Base-by-base conservation (phyloP, 2,329 filamentous ascomycete species). In the Ceratocystis colombiana region DNA sequence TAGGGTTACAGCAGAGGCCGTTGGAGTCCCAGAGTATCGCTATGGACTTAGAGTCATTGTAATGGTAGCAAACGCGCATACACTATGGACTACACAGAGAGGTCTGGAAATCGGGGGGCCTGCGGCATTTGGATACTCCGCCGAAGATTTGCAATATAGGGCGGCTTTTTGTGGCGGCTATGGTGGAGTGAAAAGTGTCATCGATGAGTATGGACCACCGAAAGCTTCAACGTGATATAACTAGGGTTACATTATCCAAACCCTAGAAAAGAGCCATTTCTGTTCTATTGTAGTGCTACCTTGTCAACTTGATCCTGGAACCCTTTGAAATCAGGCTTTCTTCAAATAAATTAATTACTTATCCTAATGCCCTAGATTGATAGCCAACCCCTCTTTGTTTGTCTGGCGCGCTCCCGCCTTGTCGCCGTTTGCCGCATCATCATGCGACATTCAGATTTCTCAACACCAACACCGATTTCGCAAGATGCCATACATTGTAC, bases 1-100 rank as follows among this genome's bases (percentile, higher is more conserved):
- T 66, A 68, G 73, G 0, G 72, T 74, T 30, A 75, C 73, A 0
- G 76, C 76, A 12, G 70, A 72, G 15, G 76, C 73, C 1, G 69
- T 78, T 5, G 76, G 76, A 5, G 73, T 73, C 0, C 76, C 73
- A 0, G 76, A 78, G 64, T 77, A 75, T 57, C 62, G 62, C 12
- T 67, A 65, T 17, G 66, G 66, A 7, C 62, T 65, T 6, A 65
- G 65, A 17, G 62, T 67, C 12, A 67, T 50, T 20, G 33, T 67
- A 25, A 67, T 67, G 57, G 66, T 67, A 12, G 66, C 66, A 10
- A 67, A 67, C 41, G 66, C 66, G 25, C 66, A 67, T 48, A 25
- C 62, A 2, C 30, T 67, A 12, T 67, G 66, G 66, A 62, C 33
- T 8, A 65, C 66, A 3, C 28, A 33, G 20, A 33, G 44, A 7